Percentiles rank a stretch among this genome's conserved stretches.
These are phyloP conservation scores for Reticulomyxa filosa DNA, from an alignment of 78 protist genomes.

Conservation along the genomic window DNA sequence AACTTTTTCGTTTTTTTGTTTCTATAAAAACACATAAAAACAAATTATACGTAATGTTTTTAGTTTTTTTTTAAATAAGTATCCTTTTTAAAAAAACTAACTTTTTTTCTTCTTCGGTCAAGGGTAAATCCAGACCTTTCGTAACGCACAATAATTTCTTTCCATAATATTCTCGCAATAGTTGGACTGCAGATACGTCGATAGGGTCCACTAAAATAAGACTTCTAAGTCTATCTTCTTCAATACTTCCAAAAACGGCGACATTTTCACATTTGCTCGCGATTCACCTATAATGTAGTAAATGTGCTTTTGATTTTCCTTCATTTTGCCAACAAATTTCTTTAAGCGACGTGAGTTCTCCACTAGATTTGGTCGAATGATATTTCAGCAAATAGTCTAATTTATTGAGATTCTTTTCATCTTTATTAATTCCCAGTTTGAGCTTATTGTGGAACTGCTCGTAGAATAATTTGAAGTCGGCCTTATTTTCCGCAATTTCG, in stretches of 20 bases:
- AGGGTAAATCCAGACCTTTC: conserved; percentile 79
- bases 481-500: conserved; percentile 88
- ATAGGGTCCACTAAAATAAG: conserved; percentile 96
- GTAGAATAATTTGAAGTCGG: conserved; percentile 92
- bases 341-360: conserved; percentile 66
- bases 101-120: conserved; percentile 84
- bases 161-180: conserved; percentile 92
- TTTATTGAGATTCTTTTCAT: conserved; percentile 75
- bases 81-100: too few species aligned
- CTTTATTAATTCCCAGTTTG: conserved; percentile 98
- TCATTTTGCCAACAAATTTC: conserved; percentile 94
- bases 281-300: conserved; percentile 98
- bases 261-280: conserved; percentile 44
- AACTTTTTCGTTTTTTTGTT: conserved; percentile 27
- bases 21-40: too few species aligned
- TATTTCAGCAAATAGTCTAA: conserved; percentile 88
- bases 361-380: conserved; percentile 62
- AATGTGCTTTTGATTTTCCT: conserved; percentile 90
- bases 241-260: conserved; percentile 67
- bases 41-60: too few species aligned
- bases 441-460: conserved; percentile 87
- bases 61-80: too few species aligned
- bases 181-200: conserved; percentile 96
- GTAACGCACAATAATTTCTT: conserved; percentile 91
- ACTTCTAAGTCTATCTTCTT: conserved; percentile 46